A percentile compares a stretch with the other conserved stretches of the same genome.
Conservation (phyloP, 2,329 filamentous ascomycete species). For the Fusarium beomiforme region DNA sequence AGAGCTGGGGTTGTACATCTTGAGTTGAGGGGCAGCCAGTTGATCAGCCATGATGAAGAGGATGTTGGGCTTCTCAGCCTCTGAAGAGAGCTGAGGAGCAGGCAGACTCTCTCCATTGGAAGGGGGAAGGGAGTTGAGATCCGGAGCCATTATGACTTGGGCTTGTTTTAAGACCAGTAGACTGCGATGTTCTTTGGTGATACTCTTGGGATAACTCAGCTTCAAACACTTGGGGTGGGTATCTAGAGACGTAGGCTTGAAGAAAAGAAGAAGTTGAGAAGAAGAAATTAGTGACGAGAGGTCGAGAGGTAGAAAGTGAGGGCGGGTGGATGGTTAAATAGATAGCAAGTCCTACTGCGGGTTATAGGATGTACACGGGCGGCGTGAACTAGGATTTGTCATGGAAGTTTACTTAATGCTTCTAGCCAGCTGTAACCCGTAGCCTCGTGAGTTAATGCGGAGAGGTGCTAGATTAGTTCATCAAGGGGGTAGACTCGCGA, state of each 20-base stretch:
- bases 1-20: constrained; percentile 89
- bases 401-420: constrained; percentile 12
- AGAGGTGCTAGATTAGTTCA: constrained; percentile 15
- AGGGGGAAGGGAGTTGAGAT: constrained; percentile 75
- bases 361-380: not conserved
- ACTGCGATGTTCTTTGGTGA: not conserved
- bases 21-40: constrained; percentile 87
- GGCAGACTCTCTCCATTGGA: constrained; percentile 53
- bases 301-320: not conserved
- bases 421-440: constrained; percentile 12
- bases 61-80: constrained; percentile 53
- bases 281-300: not conserved
- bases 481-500: constrained; percentile 6
- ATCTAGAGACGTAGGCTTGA: constrained; percentile 1
- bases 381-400: not conserved
- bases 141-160: constrained; percentile 68
- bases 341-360: not conserved
- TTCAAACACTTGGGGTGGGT: not conserved
- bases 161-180: not conserved
- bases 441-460: constrained; percentile 27
- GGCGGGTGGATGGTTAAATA: constrained; percentile 20
- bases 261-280: not conserved
- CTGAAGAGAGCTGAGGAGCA: constrained; percentile 27
- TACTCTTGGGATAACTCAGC: not conserved
- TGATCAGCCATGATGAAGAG: constrained; percentile 96